Base-by-base conservation (phyloP, 2,329 filamentous ascomycete genomes). In the Mycosphaerella sp. region DNA sequence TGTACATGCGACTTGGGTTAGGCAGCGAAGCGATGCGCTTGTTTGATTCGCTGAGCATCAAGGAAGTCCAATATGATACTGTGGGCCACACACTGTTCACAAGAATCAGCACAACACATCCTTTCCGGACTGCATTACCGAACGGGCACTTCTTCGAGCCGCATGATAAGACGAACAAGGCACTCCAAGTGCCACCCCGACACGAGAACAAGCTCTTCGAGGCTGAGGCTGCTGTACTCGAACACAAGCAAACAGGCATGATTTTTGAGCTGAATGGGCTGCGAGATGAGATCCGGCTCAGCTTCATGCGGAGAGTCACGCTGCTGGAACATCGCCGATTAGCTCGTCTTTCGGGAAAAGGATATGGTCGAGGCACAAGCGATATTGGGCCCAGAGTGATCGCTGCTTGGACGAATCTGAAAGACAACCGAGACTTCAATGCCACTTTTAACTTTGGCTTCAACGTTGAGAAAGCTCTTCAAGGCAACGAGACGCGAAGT, bases 31-130 rank as follows among this genome's bases (percentile, higher is more conserved):
- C 69, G 1, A 61, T 67, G 49, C 52, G 53, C 3, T 45, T 65
- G 12, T 70, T 67, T 53, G 62, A 66, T 40, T 65, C 62, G 6
- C 60, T 71, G 9, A 62, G 55, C 36, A 56, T 70, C n/a, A 70
- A 70, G 48, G 67, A 70, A 46, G 63, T 71, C 6, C 69, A 71
- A 39, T 59, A 64, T 50, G 69, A 71, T 43, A 71, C 69, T 6
- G 59, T 70, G 14, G 66, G 64, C 4, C 69, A 71, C 45, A 62
- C 60, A 2, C 59, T 70, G 5, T 64, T 69, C 45, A 70, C 69
- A 7, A 56, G 62, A 7, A 49, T 71, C 3, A 65, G 68, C 7
- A 57, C 64, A 23, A 61, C 59, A 7, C 67, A 70, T 45, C 68
- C 66, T 1, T 63, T 64, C 46, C 48, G 59, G 6, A 64, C 61